Evolutionary conservation across 2,329 filamentous ascomycete species (phyloP).

Genomic region (Botrytis byssoidea): DNA sequence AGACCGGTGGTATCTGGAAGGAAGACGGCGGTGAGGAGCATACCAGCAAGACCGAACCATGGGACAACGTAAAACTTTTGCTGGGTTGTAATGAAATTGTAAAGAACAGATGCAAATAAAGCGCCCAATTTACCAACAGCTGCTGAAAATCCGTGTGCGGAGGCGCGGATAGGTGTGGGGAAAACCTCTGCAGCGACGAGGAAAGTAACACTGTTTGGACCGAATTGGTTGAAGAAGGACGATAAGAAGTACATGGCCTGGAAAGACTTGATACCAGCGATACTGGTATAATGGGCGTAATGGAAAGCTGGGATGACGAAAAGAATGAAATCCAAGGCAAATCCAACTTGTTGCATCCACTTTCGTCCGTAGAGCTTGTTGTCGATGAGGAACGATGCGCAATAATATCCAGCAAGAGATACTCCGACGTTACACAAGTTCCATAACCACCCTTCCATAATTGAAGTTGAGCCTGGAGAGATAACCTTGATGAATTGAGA

Average conservation of each 20-base stretch:
- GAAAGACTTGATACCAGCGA: constrained; percentile 76
- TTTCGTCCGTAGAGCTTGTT: constrained; percentile 84
- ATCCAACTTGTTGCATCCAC: constrained; percentile 93
- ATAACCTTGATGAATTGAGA: constrained; percentile 84
- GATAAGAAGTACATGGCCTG: constrained; percentile 98
- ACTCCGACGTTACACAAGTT: constrained; percentile 89
- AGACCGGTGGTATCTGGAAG: constrained; percentile 96
- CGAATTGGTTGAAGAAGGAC: constrained; percentile 99
- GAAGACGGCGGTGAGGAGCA: constrained; percentile 79
- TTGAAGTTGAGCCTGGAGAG: constrained; percentile 57
- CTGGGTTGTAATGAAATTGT: constrained; percentile 88
- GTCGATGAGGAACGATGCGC: constrained; percentile 51
- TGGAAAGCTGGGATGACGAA: constrained; percentile 90
- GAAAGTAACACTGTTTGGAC: constrained; percentile 91
- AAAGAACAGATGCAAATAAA: constrained; percentile 80
- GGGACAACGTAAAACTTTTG: constrained; percentile 90
- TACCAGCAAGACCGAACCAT: constrained; percentile 89
- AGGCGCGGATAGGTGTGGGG: constrained; percentile 88
- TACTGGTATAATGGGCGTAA: constrained; percentile 76
- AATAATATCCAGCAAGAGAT: constrained; percentile 83
- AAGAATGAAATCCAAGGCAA: constrained; percentile 88
- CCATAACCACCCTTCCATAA: constrained; percentile 89
- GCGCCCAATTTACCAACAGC: constrained; percentile 87
- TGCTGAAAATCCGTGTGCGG: constrained; percentile 92
- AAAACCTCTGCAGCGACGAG: constrained; percentile 95